Percentiles rank a stretch among this genome's conserved stretches.
Conservation (phyloP, 768 basidiomycete species). For the Suillus tomentosus region DNA sequence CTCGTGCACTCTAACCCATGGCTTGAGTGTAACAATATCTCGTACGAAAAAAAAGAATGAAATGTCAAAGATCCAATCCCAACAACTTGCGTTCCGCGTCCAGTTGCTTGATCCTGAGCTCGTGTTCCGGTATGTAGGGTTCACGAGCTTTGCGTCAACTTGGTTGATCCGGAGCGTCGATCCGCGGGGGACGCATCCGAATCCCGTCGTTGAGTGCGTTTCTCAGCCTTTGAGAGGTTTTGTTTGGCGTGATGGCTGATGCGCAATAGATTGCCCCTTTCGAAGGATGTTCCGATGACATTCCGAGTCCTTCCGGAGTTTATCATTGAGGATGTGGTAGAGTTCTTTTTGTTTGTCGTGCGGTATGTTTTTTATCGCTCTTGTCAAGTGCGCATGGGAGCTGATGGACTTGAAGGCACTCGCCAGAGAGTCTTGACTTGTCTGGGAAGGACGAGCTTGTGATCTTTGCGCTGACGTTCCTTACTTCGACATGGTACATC, state of each 20-base stretch:
- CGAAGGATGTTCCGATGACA: slow-evolving; percentile 77
- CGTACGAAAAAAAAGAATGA: slow-evolving; percentile 51
- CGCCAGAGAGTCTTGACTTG: slow-evolving; percentile 80
- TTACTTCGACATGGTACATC: slow-evolving; percentile 95
- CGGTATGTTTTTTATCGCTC: slow-evolving; percentile 50
- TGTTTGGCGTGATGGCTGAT: slow-evolving; percentile 12
- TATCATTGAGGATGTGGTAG: slow-evolving; percentile 90
- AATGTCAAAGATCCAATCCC: slow-evolving; percentile 66
- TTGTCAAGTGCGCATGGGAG: background rate
- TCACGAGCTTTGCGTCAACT: slow-evolving; percentile 87
- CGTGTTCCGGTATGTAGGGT: slow-evolving; percentile 74
- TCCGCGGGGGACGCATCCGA: slow-evolving; percentile 76
- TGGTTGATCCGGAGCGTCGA: slow-evolving; percentile 94
- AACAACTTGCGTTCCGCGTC: slow-evolving; percentile 79
- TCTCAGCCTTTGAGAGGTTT: background rate
- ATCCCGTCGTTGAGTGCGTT: slow-evolving; percentile 63
- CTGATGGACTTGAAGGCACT: slow-evolving; percentile 41
- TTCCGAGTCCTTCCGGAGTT: slow-evolving; percentile 94
- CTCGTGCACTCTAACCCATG: background rate
- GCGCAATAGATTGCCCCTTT: slow-evolving; percentile 73
- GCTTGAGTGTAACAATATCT: background rate
- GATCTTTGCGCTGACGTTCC: slow-evolving; percentile 86
- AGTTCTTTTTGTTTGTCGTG: slow-evolving; percentile 82
- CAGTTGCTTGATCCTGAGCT: slow-evolving; percentile 89
- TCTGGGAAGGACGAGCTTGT: slow-evolving; percentile 86